A percentile compares a stretch with the other conserved stretches of the same genome.
These are phyloP conservation scores for Pythium monospermum DNA, from an alignment of 352 stramenopile species.

Conservation along the genomic window DNA sequence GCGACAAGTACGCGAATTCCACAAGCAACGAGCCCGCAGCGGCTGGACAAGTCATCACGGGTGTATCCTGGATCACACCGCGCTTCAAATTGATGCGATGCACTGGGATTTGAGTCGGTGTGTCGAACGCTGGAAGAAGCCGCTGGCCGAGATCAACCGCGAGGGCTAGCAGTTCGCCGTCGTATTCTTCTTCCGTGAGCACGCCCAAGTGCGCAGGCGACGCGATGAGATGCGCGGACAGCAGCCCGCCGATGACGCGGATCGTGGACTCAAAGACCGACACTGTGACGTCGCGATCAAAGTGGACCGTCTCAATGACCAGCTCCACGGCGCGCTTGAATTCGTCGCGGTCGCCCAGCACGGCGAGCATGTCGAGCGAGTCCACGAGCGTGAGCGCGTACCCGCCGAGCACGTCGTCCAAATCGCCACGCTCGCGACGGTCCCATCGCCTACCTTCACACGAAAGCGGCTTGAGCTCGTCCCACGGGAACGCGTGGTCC, in stretches of 20 bases:
- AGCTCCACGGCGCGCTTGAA: constrained; percentile 70
- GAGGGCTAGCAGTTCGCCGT: constrained; percentile 91
- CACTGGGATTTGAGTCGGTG: constrained; percentile 92
- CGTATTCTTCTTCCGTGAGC: constrained; percentile 75
- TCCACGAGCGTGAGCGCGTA: constrained; percentile 86
- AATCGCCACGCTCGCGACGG: constrained; percentile 65
- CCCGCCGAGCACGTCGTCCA: constrained; percentile 81
- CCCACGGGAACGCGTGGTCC: constrained; percentile 81
- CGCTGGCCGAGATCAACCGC: constrained; percentile 93
- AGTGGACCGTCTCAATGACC: constrained; percentile 51
- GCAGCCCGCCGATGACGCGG: constrained; percentile 86
- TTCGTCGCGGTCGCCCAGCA: constrained; percentile 76
- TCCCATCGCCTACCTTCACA: constrained; percentile 79
- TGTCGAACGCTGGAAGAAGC: constrained; percentile 96
- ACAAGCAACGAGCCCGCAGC: constrained; percentile 95
- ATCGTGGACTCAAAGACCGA: constrained; percentile 94
- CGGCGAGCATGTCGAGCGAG: constrained; percentile 85
- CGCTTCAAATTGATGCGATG: constrained; percentile 94
- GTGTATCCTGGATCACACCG: constrained; percentile 62
- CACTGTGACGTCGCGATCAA: constrained; percentile 88
- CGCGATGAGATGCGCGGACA: constrained; percentile 88
- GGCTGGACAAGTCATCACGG: constrained; percentile 91
- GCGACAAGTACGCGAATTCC: constrained; percentile 95
- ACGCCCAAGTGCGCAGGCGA: constrained; percentile 49
- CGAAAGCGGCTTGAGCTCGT: constrained; percentile 83